These are phyloP conservation scores for Protomyces arabidopsidicola DNA, from an alignment of 1,139 yeast genomes.

Conservation along the genomic window DNA sequence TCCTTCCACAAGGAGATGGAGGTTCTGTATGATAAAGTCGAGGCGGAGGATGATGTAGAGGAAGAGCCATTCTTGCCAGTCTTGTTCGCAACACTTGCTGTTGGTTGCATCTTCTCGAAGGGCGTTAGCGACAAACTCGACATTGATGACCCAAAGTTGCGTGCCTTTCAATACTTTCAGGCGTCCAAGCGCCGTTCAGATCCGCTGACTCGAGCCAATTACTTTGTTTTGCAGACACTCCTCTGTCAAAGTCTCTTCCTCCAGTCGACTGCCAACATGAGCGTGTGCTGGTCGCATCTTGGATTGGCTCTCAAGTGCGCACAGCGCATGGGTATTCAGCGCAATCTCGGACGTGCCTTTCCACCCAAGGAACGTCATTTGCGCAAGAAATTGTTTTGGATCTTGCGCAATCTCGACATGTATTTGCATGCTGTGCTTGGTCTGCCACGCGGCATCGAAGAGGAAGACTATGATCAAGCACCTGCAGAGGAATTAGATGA, in stretches of 20 bases:
- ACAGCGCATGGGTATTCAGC: slow-evolving; percentile 77
- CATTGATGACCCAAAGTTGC: slow-evolving; percentile 47
- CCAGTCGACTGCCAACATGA: slow-evolving; percentile 83
- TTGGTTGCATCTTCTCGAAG: slow-evolving; percentile 64
- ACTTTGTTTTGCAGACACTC: slow-evolving; percentile 69
- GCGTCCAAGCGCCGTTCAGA: slow-evolving; percentile 72
- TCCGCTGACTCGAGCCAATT: slow-evolving; percentile 56
- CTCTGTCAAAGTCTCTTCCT: slow-evolving; percentile 63
- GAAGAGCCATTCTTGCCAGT: slow-evolving; percentile 75
- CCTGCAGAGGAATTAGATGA: slow-evolving; percentile 82
- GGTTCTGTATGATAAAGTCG: slow-evolving; percentile 61
- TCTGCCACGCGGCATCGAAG: slow-evolving; percentile 61
- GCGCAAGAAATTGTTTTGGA: slow-evolving; percentile 78
- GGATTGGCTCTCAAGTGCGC: slow-evolving; percentile 91
- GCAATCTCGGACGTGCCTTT: slow-evolving; percentile 61
- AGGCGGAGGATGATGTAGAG: slow-evolving; percentile 61
- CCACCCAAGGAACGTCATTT: slow-evolving; percentile 83
- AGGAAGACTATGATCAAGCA: slow-evolving; percentile 84
- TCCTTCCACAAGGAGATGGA: slow-evolving; percentile 59
- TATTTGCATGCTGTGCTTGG: slow-evolving; percentile 88
- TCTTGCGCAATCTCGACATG: slow-evolving; percentile 86
- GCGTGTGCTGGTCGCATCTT: slow-evolving; percentile 85
- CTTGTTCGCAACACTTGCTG: slow-evolving; percentile 65
- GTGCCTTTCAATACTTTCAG: slow-evolving; percentile 75
- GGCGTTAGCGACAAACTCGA: slow-evolving; percentile 36